Evolutionary conservation across 257 asterid species (phyloP).

Genomic region (Cinchona pubescens): DNA sequence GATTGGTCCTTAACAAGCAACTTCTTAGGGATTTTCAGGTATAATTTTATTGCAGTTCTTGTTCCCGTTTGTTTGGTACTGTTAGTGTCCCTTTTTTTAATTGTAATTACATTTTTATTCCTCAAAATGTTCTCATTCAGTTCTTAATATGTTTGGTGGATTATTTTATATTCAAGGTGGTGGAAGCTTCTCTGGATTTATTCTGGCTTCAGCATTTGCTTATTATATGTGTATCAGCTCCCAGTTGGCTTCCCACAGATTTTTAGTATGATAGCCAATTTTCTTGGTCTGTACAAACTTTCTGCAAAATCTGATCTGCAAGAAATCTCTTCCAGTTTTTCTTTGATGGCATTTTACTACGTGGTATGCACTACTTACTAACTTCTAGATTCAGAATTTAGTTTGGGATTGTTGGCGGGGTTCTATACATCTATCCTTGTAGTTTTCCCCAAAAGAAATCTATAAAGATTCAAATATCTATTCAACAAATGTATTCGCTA

Average conservation of each 20-base stretch:
- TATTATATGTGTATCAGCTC: constrained; percentile 81
- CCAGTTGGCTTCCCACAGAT: constrained; percentile 60
- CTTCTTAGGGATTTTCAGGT: constrained; percentile 98
- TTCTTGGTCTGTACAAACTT: constrained; percentile 67
- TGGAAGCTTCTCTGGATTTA: constrained; percentile 94
- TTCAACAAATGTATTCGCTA: no score
- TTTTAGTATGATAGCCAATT: constrained; percentile 43
- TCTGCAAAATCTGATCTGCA: constrained; percentile 68
- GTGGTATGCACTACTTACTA: constrained; percentile 60
- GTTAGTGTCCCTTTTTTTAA: neutral
- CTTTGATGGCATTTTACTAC: constrained; percentile 73
- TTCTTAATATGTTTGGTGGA: constrained; percentile 31
- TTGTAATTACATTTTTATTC: neutral
- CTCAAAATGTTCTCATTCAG: constrained; percentile 18
- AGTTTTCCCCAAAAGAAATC: neutral
- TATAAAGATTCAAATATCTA: no score
- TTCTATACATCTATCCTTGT: neutral
- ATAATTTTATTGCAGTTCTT: constrained; percentile 12
- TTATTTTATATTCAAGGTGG: constrained; percentile 68
- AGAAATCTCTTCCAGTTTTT: constrained; percentile 69
- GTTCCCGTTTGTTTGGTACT: constrained; percentile 9
- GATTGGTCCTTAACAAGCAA: constrained; percentile 97
- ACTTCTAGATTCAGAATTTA: constrained; percentile 21
- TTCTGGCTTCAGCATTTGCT: constrained; percentile 70
- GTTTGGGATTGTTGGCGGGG: constrained; percentile 13